Evolutionary conservation across 441 rosid species (phyloP).

Genomic region (Erodium chrysanthum): DNA sequence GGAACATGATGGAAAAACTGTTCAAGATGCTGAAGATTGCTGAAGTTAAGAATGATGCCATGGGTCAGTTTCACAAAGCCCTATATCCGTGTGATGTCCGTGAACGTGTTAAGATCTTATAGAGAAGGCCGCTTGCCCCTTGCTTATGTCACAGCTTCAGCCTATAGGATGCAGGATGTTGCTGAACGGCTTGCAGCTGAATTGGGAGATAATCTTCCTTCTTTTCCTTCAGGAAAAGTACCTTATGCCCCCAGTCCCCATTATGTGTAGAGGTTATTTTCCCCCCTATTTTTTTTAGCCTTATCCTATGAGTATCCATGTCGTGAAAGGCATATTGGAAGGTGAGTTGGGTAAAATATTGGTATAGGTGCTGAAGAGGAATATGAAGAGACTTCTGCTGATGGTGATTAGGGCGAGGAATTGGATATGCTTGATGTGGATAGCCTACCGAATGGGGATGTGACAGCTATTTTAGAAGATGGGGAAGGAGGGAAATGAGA

Average conservation of each 20-base stretch:
- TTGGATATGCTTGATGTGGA: conserved; percentile 54
- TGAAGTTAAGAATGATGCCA: conserved; percentile 73
- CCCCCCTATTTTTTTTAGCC: too few species aligned
- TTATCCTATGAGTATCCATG: too few species aligned
- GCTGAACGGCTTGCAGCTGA: too few species aligned
- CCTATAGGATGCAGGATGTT: background rate
- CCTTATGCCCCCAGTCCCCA: conserved; percentile 58
- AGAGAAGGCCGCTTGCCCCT: conserved; percentile 36
- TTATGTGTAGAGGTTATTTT: conserved; percentile 73
- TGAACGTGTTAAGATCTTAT: conserved; percentile 62
- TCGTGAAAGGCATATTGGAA: conserved; percentile 70
- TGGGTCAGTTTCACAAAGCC: conserved; percentile 30
- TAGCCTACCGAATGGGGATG: conserved; percentile 44
- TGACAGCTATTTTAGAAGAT: conserved; percentile 42
- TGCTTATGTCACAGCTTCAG: conserved; percentile 32
- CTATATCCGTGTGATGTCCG: conserved; percentile 67
- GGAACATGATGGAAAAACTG: conserved; percentile 56
- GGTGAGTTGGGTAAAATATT: conserved; percentile 52
- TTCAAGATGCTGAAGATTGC: conserved; percentile 78
- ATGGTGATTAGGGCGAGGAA: conserved; percentile 70
- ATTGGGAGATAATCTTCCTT: too few species aligned
- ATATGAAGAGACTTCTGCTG: conserved; percentile 41
- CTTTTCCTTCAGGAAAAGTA: conserved; percentile 29
- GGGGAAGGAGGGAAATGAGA: conserved; percentile 51
- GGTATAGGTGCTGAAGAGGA: conserved; percentile 41